Conservation (phyloP, 352 stramenopile species). For the Aphanomyces euteiches region DNA sequence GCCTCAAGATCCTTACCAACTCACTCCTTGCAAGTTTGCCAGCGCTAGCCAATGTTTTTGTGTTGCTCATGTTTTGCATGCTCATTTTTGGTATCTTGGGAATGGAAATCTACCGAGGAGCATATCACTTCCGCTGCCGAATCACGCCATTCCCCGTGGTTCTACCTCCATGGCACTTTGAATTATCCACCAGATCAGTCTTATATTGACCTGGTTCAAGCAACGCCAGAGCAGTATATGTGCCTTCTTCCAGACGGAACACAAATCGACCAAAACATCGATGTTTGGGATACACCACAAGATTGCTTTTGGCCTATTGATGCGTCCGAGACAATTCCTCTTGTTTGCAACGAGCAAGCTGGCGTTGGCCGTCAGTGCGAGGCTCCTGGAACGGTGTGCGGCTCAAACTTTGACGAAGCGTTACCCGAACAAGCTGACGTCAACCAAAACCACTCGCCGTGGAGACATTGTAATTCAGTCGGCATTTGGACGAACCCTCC, state of each 20-base stretch:
- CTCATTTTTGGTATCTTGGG: constrained; percentile 83
- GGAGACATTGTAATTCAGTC: constrained; percentile 20
- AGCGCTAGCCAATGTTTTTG: constrained; percentile 70
- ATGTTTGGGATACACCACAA: constrained; percentile 49
- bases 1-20: constrained; percentile 74
- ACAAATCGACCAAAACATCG: constrained; percentile 24
- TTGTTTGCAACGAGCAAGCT: constrained; percentile 53
- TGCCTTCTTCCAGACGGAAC: background rate
- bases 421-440: too few species aligned
- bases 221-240: background rate
- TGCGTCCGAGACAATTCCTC: constrained; percentile 46
- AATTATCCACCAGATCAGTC: background rate
- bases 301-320: constrained; percentile 89
- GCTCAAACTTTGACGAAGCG: constrained; percentile 52
- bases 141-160: constrained; percentile 44
- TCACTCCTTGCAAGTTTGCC: constrained; percentile 73
- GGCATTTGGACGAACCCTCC: background rate
- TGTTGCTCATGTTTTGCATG: constrained; percentile 79
- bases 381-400: constrained; percentile 36
- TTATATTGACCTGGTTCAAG: background rate
- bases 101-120: constrained; percentile 74
- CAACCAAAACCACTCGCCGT: background rate
- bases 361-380: constrained; percentile 1
- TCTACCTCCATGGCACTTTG: constrained; percentile 27
- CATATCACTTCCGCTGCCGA: constrained; percentile 58